Percentiles rank a stretch among this genome's conserved stretches.
Evolutionary conservation across 495 filamentous ascomycete species (phyloP).

Genomic region (Platismatia glauca): DNA sequence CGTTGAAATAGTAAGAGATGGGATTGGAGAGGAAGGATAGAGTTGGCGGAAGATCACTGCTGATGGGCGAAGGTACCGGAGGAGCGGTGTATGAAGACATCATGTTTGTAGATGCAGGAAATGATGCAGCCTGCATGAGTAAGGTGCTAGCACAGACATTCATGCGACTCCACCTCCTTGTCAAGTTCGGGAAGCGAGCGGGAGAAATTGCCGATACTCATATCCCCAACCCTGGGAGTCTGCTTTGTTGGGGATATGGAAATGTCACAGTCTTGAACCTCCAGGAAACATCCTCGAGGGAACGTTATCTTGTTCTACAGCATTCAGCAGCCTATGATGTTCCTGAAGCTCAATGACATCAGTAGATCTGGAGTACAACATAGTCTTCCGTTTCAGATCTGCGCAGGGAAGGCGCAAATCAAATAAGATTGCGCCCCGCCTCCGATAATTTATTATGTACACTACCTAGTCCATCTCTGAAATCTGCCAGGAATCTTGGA

Average conservation of each 20-base stretch:
- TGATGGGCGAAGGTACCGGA: not conserved
- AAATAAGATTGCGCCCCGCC: no score
- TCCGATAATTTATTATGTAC: no score
- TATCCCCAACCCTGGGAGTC: not conserved
- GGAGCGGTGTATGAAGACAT: not conserved
- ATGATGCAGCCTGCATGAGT: not conserved
- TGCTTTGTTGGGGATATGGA: no score
- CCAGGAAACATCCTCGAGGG: no score
- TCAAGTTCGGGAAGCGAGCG: no score
- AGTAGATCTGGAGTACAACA: not conserved
- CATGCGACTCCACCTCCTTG: no score
- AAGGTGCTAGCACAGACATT: no score
- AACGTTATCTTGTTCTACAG: no score
- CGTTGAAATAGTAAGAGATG: constrained; percentile 8
- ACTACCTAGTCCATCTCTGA: no score
- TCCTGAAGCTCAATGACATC: not conserved
- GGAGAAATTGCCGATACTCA: not conserved
- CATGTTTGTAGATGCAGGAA: not conserved
- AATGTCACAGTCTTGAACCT: no score
- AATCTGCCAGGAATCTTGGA: no score
- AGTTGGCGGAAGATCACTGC: not conserved
- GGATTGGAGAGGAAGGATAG: constrained; percentile 7
- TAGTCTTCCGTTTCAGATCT: not conserved
- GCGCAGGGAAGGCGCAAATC: no score
- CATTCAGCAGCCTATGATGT: not conserved